Evolutionary conservation across 805 yeast genomes (phyloP).

Genomic region (Candida awuae): DNA sequence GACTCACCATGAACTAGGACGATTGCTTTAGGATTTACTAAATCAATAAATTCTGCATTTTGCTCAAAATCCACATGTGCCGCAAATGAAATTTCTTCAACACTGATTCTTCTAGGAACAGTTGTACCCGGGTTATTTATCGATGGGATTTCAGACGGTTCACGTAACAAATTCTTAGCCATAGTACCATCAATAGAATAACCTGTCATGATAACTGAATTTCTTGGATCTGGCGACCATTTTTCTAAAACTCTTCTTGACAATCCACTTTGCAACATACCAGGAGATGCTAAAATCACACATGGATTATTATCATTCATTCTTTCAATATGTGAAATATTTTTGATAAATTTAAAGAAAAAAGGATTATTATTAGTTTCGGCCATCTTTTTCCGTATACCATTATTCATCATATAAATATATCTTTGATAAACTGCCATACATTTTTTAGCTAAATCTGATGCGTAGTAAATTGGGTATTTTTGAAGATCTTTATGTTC

Average conservation of each 20-base stretch:
- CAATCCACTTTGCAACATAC: conserved; percentile 95
- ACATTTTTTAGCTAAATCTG: conserved; percentile 89
- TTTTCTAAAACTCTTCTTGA: conserved; percentile 84
- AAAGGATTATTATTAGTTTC: conserved; percentile 85
- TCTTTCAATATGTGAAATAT: conserved; percentile 68
- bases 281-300: conserved; percentile 94
- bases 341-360: conserved; percentile 76
- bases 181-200: conserved; percentile 97
- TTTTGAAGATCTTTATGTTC: conserved; percentile 72
- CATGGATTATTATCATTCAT: conserved; percentile 94
- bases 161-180: conserved; percentile 84
- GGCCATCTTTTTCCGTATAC: conserved; percentile 64
- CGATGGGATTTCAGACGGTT: conserved; percentile 87
- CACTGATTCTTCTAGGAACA: conserved; percentile 77
- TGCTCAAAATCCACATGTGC: conserved; percentile 98
- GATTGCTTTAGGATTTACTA: conserved; percentile 75
- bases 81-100: conserved; percentile 97
- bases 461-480: conserved; percentile 83
- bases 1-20: conserved; percentile 96
- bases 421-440: conserved; percentile 96
- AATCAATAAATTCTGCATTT: conserved; percentile 83
- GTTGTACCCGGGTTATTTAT: conserved; percentile 68
- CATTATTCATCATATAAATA: conserved; percentile 95
- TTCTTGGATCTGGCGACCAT: conserved; percentile 97
- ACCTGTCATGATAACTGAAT: conserved; percentile 84